Evolutionary conservation across 768 basidiomycete species (phyloP).

Genomic region (Termitomyces sp.): DNA sequence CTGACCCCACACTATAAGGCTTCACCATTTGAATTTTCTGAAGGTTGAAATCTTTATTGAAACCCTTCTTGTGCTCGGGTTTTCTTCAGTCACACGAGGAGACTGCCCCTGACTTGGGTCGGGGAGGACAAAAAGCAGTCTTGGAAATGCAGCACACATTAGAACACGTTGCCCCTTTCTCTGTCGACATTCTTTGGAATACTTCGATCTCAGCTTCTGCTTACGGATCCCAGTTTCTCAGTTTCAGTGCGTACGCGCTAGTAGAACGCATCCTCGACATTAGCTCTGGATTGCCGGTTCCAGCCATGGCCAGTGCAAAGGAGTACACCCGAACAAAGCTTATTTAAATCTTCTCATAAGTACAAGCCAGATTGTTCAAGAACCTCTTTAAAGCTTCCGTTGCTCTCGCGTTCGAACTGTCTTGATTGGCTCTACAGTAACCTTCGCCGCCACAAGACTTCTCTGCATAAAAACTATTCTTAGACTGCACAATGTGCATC

Average conservation of each 20-base stretch:
- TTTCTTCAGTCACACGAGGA: neutral
- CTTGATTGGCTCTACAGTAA: neutral
- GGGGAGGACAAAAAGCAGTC: neutral
- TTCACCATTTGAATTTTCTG: neutral
- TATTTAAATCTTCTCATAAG: too few relatives aligned
- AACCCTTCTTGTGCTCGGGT: neutral
- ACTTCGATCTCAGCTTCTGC: neutral
- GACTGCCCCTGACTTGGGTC: neutral
- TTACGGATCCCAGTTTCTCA: neutral
- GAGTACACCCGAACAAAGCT: neutral
- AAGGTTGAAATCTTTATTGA: neutral
- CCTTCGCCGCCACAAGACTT: neutral
- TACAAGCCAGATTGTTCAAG: neutral
- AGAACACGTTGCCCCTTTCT: neutral
- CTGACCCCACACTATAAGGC: neutral
- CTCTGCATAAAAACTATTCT: neutral
- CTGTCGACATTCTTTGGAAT: too few relatives aligned
- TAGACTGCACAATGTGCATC: neutral
- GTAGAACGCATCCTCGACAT: neutral
- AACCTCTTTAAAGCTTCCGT: neutral
- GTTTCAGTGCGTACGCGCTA: too few relatives aligned
- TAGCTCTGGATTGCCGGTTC: too few relatives aligned
- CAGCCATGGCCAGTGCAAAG: neutral
- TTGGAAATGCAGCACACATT: neutral
- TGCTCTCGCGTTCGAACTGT: conserved; percentile 1